Percentiles rank a stretch among this genome's conserved stretches.
These are phyloP conservation scores for Phycomyces nitens DNA, from an alignment of 192 early-diverging fungal genomes.

Conservation along the genomic window DNA sequence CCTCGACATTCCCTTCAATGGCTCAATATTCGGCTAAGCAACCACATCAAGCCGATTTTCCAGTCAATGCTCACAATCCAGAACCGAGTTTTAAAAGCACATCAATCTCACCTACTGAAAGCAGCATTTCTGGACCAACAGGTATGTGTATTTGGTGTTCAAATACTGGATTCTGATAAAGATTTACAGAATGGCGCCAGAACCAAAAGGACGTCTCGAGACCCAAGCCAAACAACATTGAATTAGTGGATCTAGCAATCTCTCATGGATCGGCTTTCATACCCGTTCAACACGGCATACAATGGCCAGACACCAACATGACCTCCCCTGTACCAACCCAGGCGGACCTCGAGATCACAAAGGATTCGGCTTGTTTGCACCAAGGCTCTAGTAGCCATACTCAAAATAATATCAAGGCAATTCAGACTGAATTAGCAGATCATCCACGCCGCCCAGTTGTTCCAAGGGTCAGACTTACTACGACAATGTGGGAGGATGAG, in stretches of 20 bases:
- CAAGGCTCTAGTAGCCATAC: neutral
- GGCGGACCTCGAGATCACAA: neutral
- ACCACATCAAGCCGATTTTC: too few relatives aligned
- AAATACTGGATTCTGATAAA: too few relatives aligned
- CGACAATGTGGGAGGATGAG: conserved; percentile 62
- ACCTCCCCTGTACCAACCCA: neutral
- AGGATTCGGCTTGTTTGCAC: neutral
- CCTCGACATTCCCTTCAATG: too few relatives aligned
- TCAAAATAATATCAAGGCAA: neutral
- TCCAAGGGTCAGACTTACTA: conserved; percentile 28
- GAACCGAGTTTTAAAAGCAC: too few relatives aligned
- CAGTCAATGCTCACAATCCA: too few relatives aligned
- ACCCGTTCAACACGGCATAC: neutral
- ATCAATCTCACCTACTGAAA: too few relatives aligned
- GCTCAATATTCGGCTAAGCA: too few relatives aligned
- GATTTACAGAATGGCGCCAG: neutral
- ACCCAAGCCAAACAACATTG: neutral
- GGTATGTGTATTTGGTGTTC: too few relatives aligned
- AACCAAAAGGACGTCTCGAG: neutral
- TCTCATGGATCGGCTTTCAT: neutral
- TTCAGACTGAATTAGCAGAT: too few relatives aligned
- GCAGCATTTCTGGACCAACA: too few relatives aligned
- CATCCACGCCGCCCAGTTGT: neutral
- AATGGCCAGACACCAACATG: neutral
- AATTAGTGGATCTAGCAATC: neutral